Evolutionary conservation across 371 early-diverging fungal species (phyloP).

Genomic region (Mucor plumbeus): DNA sequence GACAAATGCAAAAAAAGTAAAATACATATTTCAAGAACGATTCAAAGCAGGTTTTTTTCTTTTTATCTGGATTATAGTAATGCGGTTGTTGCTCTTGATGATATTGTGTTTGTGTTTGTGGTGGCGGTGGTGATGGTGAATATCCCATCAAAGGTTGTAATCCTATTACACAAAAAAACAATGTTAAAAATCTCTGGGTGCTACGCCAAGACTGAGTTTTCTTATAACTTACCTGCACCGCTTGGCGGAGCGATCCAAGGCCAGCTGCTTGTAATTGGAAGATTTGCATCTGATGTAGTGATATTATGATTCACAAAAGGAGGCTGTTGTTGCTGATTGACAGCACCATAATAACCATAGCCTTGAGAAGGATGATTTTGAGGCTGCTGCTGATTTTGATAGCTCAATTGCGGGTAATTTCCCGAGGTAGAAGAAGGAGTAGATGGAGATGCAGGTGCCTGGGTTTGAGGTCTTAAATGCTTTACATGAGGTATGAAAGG

Average conservation of each 20-base stretch:
- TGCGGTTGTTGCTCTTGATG: background rate
- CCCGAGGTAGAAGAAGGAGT: background rate
- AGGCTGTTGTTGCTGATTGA: background rate
- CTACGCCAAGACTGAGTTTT: constrained; percentile 9
- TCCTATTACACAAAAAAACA: background rate
- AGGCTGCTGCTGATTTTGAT: background rate
- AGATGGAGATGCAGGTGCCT: background rate
- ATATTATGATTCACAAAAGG: background rate
- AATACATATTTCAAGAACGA: background rate
- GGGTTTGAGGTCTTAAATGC: background rate
- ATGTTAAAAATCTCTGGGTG: constrained; percentile 5
- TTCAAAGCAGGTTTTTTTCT: constrained; percentile 6
- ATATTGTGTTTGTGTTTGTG: background rate
- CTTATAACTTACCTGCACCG: background rate
- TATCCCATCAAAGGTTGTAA: background rate
- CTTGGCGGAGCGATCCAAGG: constrained; percentile 13
- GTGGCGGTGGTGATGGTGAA: background rate
- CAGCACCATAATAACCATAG: background rate
- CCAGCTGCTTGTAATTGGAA: background rate
- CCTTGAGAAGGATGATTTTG: background rate
- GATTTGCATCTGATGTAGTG: constrained; percentile 2
- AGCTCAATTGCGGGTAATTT: background rate
- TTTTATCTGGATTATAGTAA: background rate
- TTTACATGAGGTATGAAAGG: background rate
- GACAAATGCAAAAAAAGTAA: constrained; percentile 4